Evolutionary conservation across 1,139 yeast species (phyloP), one percentile per base, ranked within the genome.

Genomic region (Hansenula lynferdii): DNA sequence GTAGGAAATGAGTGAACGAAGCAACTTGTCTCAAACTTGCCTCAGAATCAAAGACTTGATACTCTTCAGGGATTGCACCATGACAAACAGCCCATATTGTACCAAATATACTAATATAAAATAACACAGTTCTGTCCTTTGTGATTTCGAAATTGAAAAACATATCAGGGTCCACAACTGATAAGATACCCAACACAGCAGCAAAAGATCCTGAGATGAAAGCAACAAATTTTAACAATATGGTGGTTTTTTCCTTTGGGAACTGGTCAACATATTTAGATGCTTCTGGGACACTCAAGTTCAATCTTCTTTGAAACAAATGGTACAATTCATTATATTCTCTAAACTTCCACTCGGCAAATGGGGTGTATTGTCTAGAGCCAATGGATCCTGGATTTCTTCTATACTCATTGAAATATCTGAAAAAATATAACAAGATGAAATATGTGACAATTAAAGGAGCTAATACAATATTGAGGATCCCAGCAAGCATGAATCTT

Each of bases 321-420:
- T 92, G 98, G 29, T 87, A 87, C 16, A 92, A 69, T 58, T 92
- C 99, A 57, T 92, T 92, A 57, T 85, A 87, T 56, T 92, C 98
- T 41, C 98, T 70, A 55, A 94, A 75, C 57, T 83, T 86, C 97
- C 98, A 92, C 55, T 86, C 92, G 0, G 97, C 97, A 60, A 77
- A 75, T 0, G 97, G 97, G 0, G 97, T 87, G 55, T 87, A 92
- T 53, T 87, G 95, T 36, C 98, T 69, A 2, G 90, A 81, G 9
- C 95, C 81, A 39, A 92, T 70, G 11, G 90, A 70, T 2, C 92
- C 79, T 0, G 98, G 98, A 43, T 92, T 85, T 29, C 85, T 77
- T 57, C 86, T 85, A 58, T 86, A 89, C 62, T 92, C 97, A 56
- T 90, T 89, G 62, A 94, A 92, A 60, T 92, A 89, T 38, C 89